Evolutionary conservation across 2,329 filamentous ascomycete genomes (phyloP), one percentile per base, ranked within the genome.

Genomic region (Aspergillus calidoustus): DNA sequence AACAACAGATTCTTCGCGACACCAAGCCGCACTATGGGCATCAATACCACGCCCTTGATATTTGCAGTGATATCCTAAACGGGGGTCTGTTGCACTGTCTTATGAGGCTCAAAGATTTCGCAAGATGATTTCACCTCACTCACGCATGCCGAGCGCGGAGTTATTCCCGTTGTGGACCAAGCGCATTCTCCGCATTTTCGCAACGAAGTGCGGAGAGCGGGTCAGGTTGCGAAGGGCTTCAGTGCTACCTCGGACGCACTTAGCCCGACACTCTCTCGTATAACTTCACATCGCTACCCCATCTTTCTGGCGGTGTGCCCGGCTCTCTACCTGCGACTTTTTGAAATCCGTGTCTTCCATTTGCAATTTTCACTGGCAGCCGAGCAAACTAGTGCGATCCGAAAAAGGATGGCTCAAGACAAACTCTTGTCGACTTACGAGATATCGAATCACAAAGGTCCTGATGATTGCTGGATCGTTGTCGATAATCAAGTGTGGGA

Each of bases 401-500:
- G 30, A 4, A 28, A 34, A 46, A 58, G 15, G 30, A 79, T 78
- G 76, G 46, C 68, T 23, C 63, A 68, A 11, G 63, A 63, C n/a
- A 76, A 67, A 54, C 68, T 73, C 15, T 53, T 85, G 22, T 79
- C 80, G 15, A 68, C 73, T 2, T 66, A 77, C 47, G 79, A 86
- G 61, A 73, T 87, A 60, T 77, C 77, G 1, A 74, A 74, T 57
- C 85, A 88, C 69, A 83, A 80, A 58, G 79, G 72, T 13, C 68
- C 77, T 38, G 69, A 80, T 56, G 75, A 87, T 66, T 83, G 85
- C 68, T 92, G 89, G 89, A 84, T 91, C 61, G 87, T 90, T 19
- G 83, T 91, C 23, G 84, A 91, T 72, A 84, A 84, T 50, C 83
- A 85, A 68, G 87, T 91, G 30, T 91, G 88, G 79, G 87, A 91